Evolutionary conservation across 2,329 filamentous ascomycete species (phyloP), one percentile per base, ranked within the genome.

Genomic region (Ambrosiella cleistominuta): DNA sequence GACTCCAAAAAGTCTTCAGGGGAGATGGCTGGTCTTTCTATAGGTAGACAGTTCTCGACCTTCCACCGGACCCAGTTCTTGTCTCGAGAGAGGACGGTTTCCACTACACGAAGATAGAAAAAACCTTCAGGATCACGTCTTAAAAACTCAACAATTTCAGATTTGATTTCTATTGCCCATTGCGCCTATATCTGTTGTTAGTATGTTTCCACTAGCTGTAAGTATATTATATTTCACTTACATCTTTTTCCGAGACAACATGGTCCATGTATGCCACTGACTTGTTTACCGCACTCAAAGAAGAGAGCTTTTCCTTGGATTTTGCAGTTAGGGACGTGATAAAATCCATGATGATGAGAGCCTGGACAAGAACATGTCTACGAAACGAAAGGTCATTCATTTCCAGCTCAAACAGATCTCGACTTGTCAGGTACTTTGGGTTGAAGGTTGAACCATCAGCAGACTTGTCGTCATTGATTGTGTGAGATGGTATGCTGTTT

Each of bases 61-160:
- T 99, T 99, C 93, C 93, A 99, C 62, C 89, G 85, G 50, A 94
- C 89, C 94, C 94, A 98, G 67, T 97, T 96, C 74, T 96, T 97
- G 70, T 99, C 93, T 62, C 93, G 80, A 27, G 88, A 88, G 37
- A 98, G 79, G 38, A 98, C 91, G 11, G 90, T 97, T 68, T 97
- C 91, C 38, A 98, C 89, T 81, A 97, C 95, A 44, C 93, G 85
- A 70, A 89, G 86, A 70, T 97, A 98, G 70, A 95, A 95, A 62
- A 88, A 86, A 37, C 93, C 93, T 66, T 95, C 90, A 47, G 76
- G 72, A 17, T 87, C 87, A 64, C 83, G 78, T 66, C 86, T 85
- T 59, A 98, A 78, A 69, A 96, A 95, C 60, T 82, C 81, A 60
- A 86, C 85, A 65, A 97, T 95, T 6, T 77, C 75, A 42, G 77